A percentile compares a stretch with the other conserved stretches of the same genome.
Evolutionary conservation across 305 asterid species (phyloP).

Genomic region (Fraxinus ornus): DNA sequence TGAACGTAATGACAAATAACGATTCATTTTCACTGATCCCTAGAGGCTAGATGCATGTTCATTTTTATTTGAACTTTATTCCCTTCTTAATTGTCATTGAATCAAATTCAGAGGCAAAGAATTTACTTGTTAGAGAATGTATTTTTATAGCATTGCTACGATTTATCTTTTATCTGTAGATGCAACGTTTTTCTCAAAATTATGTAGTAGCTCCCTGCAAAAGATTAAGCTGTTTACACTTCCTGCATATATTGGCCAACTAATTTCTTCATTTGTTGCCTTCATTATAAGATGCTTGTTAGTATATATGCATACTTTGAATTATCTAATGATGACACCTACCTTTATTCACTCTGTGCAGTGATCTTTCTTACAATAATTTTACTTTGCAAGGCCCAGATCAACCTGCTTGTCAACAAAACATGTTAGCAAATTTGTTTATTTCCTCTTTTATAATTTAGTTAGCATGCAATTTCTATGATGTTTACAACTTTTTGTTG

Average conservation of each 20-base stretch:
- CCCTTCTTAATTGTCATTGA: not conserved
- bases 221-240: not conserved
- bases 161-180: not conserved
- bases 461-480: not conserved
- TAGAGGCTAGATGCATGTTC: not conserved
- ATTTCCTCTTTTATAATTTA: conserved; percentile 8
- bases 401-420: conserved; percentile 67
- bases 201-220: not conserved
- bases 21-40: not conserved
- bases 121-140: not conserved
- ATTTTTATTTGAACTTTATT: not conserved
- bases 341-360: conserved; percentile 37
- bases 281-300: not conserved
- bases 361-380: conserved; percentile 94
- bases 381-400: conserved; percentile 76
- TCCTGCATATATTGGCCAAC: not conserved
- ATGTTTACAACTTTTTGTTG: conserved; percentile 22
- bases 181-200: not conserved
- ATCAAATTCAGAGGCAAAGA: not conserved
- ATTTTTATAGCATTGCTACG: not conserved
- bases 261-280: not conserved
- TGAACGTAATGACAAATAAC: not conserved
- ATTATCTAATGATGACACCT: conserved; percentile 23
- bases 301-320: not conserved
- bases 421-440: conserved; percentile 48